Conservation (phyloP, 768 basidiomycete species). For the Suillus cothurnatus region DNA sequence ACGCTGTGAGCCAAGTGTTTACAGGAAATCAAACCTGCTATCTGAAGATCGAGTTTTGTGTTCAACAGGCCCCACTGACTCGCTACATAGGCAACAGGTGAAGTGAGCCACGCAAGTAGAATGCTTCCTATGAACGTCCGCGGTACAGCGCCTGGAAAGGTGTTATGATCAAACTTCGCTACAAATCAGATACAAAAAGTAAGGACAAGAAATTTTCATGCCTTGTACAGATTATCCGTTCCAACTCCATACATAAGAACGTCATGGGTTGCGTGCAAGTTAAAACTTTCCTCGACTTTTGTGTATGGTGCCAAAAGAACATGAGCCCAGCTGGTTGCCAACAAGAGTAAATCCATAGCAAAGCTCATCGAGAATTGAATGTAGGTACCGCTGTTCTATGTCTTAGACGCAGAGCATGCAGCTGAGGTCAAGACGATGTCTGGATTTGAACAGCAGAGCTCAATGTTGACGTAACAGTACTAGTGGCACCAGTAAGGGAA, state of each 20-base stretch:
- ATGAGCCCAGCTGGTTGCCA: constrained; percentile 59
- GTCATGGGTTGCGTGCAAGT: constrained; percentile 90
- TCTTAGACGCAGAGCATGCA: background rate
- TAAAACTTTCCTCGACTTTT: constrained; percentile 98
- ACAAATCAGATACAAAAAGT: constrained; percentile 6
- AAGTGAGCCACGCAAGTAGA: constrained; percentile 59
- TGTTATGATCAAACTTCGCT: constrained; percentile 84
- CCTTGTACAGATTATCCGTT: constrained; percentile 41
- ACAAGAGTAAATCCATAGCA: constrained; percentile 51
- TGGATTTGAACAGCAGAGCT: background rate
- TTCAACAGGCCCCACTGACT: constrained; percentile 43
- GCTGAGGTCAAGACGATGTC: background rate
- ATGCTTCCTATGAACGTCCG: constrained; percentile 84
- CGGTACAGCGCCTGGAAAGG: constrained; percentile 88
- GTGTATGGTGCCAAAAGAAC: constrained; percentile 84
- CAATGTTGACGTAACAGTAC: background rate
- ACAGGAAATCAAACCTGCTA: constrained; percentile 53
- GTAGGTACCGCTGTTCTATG: background rate
- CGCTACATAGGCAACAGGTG: constrained; percentile 49
- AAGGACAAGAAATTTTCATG: background rate
- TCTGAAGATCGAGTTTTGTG: constrained; percentile 70
- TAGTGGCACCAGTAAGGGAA: no score
- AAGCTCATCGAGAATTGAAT: constrained; percentile 16
- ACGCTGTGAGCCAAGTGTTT: background rate
- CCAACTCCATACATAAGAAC: constrained; percentile 73